Base-by-base conservation (phyloP, 2,329 filamentous ascomycete genomes). In the Trichoderma simmonsii region DNA sequence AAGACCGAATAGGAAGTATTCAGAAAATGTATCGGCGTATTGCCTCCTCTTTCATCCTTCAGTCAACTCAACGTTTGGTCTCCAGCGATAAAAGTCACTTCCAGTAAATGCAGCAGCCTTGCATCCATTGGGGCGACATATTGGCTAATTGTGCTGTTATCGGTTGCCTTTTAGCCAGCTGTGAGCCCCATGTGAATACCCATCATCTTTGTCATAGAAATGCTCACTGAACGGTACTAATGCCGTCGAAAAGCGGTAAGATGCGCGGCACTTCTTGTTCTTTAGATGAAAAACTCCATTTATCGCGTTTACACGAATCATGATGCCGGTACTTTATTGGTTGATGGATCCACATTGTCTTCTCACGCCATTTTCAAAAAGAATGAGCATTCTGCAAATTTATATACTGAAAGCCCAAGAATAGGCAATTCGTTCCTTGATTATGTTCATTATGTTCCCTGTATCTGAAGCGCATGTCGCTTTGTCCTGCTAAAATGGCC, bases 291-390 rank as follows among this genome's bases (percentile, higher is more conserved):
- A 12, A 26, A 65, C 39, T 65, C 62, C 62, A 65, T 65, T 51
- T 24, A 54, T 21, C 4, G 8, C 5, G 9, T 26, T 28, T n/a
- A 66, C 64, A 56, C 11, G 64, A 56, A 7, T 57, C 51, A 36
- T 66, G 48, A 36, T 66, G 48, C 15, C 21, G 8, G 28, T n/a
- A 18, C 54, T 18, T 28, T 9, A 69, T 61, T 69, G 66, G 66
- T 24, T 28, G 21, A 12, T 14, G 24, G 66, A 51, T 60, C 57
- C 68, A 51, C 59, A 56, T 39, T n/a, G 18, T 39, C 28, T 30
- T 39, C 68, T 71, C 60, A 57, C 68, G 68, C 68, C 68, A 71
- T 71, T 64, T 65, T 18, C 32, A 54, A 18, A 39, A 14, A 71
- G 68, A 71, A 71, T 71, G 60, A 71, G 68, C 60, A 71, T 39